Evolutionary conservation across 1,139 yeast species (phyloP), one percentile per base, ranked within the genome.

Genomic region (Candida sp.): DNA sequence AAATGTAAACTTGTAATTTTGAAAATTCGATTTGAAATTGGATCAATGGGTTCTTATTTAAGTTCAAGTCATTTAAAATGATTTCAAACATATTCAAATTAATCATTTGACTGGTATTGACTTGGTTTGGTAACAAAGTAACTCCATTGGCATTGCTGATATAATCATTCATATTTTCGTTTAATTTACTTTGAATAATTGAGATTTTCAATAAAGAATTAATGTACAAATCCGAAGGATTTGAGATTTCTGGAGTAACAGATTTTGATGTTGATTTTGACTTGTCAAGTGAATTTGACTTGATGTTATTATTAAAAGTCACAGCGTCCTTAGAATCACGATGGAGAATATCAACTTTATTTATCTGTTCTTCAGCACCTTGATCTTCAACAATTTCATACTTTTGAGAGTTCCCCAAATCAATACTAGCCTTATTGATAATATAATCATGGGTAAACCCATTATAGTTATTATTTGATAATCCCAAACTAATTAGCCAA

Each of bases 31-130:
- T 61, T 5, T 73, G 63, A 11, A 71, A 53, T 35, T 58, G 53
- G n/a, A 68, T 62, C 42, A 70, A 58, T 36, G 55, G 56, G 45
- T 60, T 57, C 11, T 30, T 30, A 9, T 55, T 45, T 22, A 53
- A 53, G 45, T 56, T 52, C 40, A 69, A 60, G 44, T 71, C 73
- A 42, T 60, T 56, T 39, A 73, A 51, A 21, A 73, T 71, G 7
- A 61, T 66, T 45, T 73, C 77, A 54, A 72, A 73, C 77, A 73
- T 73, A 49, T 68, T 64, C 43, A 73, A 57, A 46, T 66, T 66
- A 33, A 73, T 70, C 39, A 68, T 57, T 48, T 65, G 66, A 15
- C 66, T 52, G 5, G 66, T 58, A 42, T 52, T 54, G 23, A 51
- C 56, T 55, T 38, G 66, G 63, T 41, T 48, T 23, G 51, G 52